Base-by-base conservation (phyloP, 768 basidiomycete genomes). In the Tephrocybe sp. region DNA sequence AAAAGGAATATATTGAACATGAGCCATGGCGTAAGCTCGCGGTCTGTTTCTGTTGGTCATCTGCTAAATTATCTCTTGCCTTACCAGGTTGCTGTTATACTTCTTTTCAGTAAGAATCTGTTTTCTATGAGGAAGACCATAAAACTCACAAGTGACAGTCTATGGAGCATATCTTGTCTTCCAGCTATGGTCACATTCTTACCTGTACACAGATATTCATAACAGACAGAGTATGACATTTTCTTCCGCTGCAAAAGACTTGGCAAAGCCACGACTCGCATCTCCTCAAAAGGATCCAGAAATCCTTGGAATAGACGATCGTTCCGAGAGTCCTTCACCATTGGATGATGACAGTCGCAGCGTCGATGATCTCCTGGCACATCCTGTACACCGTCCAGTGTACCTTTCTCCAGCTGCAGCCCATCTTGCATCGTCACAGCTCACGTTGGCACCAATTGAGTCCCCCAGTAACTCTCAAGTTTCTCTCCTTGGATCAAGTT, bases 181-280 rank as follows among this genome's bases (percentile, higher is more conserved):
- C 68, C 91, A 92, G 63, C 71, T 90, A 3, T 87, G 75, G 71
- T 90, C 89, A 0, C 90, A 93, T 63, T 79, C 83, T 4, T 72
- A 82, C 56, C 73, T 93, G 13, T 93, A 89, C 56, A 69, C 67
- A 51, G 79, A 84, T 48, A 54, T 64, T 11, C 67, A 72, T 53
- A 72, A 69, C 43, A 67, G 70, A 47, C 76, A 76, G 54, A 80
- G 77, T 49, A 60, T 65, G 34, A 69, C 60, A 13, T 68, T 77
- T 17, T 71, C 64, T 46, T 56, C 57, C 47, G 54, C 30, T 36
- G 42, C 45, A 23, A 9, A 23, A 22, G 48, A 50, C 17, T 17
- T 16, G 32, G 19, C 45, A 12, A 30, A 39, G 35, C 40, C 39
- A 12, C 22, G 19, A 13, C 31, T 16, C 30, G 51, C 36, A 19